Conservation (phyloP, 805 yeast genomes). For the Debaryomyces tyrocola region DNA sequence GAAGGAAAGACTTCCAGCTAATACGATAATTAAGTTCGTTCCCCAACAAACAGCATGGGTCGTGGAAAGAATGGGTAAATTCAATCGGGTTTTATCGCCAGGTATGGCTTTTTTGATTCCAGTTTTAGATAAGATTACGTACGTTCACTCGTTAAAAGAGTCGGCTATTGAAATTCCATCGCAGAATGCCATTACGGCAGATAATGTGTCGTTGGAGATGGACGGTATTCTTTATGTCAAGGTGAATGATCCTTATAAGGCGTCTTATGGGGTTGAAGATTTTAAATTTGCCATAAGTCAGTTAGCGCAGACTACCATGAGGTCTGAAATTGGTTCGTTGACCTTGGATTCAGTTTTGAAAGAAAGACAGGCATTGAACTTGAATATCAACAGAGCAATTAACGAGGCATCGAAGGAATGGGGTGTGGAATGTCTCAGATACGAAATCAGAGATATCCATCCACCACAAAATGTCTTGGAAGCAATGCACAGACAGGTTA, state of each 20-base stretch:
- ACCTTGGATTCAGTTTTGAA: conserved; percentile 74
- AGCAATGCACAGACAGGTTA: conserved; percentile 89
- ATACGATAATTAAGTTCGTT: conserved; percentile 73
- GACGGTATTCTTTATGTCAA: conserved; percentile 81
- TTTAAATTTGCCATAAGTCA: conserved; percentile 83
- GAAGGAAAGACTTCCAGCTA: conserved; percentile 64
- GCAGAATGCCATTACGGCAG: conserved; percentile 83
- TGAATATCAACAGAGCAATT: conserved; percentile 71
- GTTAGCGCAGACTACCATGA: conserved; percentile 88
- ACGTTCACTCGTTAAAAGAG: conserved; percentile 81
- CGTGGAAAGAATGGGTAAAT: conserved; percentile 89
- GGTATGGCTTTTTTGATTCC: conserved; percentile 78
- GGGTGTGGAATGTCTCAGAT: conserved; percentile 83
- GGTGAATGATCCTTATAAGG: conserved; percentile 80
- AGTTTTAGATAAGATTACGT: conserved; percentile 69
- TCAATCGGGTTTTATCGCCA: conserved; percentile 63
- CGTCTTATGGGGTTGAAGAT: conserved; percentile 85
- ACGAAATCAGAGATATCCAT: conserved; percentile 85
- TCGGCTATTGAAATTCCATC: conserved; percentile 82
- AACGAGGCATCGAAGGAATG: conserved; percentile 84
- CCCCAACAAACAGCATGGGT: conserved; percentile 93
- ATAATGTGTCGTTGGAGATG: conserved; percentile 79
- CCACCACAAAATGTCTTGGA: conserved; percentile 84
- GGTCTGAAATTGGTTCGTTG: conserved; percentile 84
- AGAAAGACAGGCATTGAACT: conserved; percentile 72